Base-by-base conservation (phyloP, 345 rosid genomes). In the Pelargonium nanum region DNA sequence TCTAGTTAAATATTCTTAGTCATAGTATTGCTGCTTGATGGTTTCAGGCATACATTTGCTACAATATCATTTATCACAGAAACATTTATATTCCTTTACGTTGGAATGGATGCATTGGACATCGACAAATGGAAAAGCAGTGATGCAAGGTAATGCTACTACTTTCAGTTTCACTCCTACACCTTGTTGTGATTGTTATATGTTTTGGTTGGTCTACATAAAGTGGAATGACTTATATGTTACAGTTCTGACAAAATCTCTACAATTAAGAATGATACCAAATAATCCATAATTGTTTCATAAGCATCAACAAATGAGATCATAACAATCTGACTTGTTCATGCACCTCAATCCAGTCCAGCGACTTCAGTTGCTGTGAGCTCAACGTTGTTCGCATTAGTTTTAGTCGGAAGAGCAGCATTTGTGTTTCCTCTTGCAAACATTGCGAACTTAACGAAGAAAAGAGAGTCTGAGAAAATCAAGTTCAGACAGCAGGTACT, bases 11-110 rank as follows among this genome's bases (percentile, higher is more conserved):
- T 55, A 22, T 15, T 19, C 19, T 22, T 22, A 22, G 19, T 56
- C 48, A 22, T 20, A 17, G 7, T 26, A 55, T 56, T 63, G 61
- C 66, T 63, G 61, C 66, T 28, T 51, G 25, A 64, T 52, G 57
- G 59, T 83, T 73, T 60, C 88, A 85, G 92, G 92, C 88, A 83
- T 57, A 78, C 79, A 10, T 85, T 85, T 62, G 92, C 92, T 44
- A 83, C 83, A 28, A 75, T 85, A 19, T 85, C 92, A 26, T 85
- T 85, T 71, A 79, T 85, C 57, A 76, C 92, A 1, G 92, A 85
- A 73, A 85, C 83, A 44, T 83, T 81, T 69, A 83, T 85, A 68
- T 83, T 82, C 70, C 67, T 85, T 17, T 85, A 85, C 24, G 91
- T 85, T 7, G 81, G 83, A 13, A 81, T 85, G 92, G 92, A 85